Conservation (phyloP, 2,329 filamentous ascomycete species). For the Orbilia oligospora region DNA sequence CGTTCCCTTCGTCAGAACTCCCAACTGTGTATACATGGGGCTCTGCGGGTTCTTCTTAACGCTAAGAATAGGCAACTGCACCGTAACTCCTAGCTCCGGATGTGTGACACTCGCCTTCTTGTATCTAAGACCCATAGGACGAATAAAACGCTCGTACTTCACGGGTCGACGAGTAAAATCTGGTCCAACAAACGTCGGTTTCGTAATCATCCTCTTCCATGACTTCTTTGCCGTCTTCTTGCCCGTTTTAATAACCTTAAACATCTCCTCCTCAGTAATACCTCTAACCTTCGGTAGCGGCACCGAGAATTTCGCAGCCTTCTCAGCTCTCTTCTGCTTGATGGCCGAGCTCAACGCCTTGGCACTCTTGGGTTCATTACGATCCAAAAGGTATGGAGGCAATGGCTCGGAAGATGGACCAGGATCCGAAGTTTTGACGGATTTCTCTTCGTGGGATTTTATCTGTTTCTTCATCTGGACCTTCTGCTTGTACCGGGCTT, state of each 20-base stretch:
- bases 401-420: constrained; percentile 86
- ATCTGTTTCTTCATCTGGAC: constrained; percentile 97
- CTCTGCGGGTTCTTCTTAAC: constrained; percentile 91
- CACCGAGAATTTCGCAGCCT: constrained; percentile 92
- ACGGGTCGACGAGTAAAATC: constrained; percentile 92
- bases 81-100: constrained; percentile 86
- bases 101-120: constrained; percentile 75
- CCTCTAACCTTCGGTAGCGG: constrained; percentile 94
- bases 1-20: constrained; percentile 87
- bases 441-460: constrained; percentile 94
- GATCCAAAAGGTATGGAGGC: constrained; percentile 93
- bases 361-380: constrained; percentile 77
- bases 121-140: constrained; percentile 73
- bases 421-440: constrained; percentile 86
- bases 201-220: constrained; percentile 77
- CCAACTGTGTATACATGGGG: constrained; percentile 91
- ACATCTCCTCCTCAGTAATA: constrained; percentile 97
- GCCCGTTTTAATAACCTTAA: constrained; percentile 94
- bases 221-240: constrained; percentile 93
- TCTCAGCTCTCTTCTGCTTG: constrained; percentile 95
- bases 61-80: constrained; percentile 84
- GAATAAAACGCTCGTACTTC: constrained; percentile 80
- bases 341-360: constrained; percentile 70
- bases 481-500: constrained; percentile 97
- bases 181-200: constrained; percentile 89